Evolutionary conservation across 305 asterid species (phyloP).

Genomic region (Fraxinus greggii): DNA sequence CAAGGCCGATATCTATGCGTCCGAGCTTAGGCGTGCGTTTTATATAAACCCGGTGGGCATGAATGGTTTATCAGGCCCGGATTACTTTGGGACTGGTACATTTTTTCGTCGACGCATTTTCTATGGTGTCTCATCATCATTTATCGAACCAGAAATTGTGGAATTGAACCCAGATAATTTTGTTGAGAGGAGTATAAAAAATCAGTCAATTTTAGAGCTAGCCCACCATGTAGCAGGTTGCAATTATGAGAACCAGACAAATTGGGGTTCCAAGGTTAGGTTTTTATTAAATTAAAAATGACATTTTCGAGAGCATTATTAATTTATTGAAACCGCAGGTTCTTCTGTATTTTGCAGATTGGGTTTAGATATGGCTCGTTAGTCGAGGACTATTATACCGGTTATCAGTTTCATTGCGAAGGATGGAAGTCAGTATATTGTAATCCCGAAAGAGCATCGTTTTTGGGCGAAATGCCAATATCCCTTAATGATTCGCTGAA

Average conservation of each 20-base stretch:
- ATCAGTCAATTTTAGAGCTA: conserved; percentile 24
- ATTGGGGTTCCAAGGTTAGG: conserved; percentile 46
- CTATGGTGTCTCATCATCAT: conserved; percentile 31
- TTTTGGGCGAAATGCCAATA: conserved; percentile 43
- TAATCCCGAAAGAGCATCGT: conserved; percentile 42
- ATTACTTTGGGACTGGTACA: conserved; percentile 47
- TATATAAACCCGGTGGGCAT: conserved; percentile 38
- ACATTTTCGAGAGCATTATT: neutral
- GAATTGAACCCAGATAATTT: conserved; percentile 27
- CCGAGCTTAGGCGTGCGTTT: conserved; percentile 23
- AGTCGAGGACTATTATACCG: conserved; percentile 56
- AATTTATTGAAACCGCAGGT: neutral
- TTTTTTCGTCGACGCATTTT: conserved; percentile 45
- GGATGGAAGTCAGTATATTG: conserved; percentile 54
- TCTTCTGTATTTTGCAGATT: conserved; percentile 27
- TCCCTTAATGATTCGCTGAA: conserved; percentile 35
- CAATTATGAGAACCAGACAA: conserved; percentile 33
- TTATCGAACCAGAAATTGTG: conserved; percentile 25
- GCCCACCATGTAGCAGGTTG: conserved; percentile 43
- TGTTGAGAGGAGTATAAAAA: conserved; percentile 26
- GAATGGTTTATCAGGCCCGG: conserved; percentile 49
- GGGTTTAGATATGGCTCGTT: conserved; percentile 56
- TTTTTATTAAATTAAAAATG: neutral
- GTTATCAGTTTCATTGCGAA: conserved; percentile 47
- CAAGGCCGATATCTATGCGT: conserved; percentile 40